Base-by-base conservation (phyloP, 1,139 yeast genomes). In the Hyphopichia khmerensis region DNA sequence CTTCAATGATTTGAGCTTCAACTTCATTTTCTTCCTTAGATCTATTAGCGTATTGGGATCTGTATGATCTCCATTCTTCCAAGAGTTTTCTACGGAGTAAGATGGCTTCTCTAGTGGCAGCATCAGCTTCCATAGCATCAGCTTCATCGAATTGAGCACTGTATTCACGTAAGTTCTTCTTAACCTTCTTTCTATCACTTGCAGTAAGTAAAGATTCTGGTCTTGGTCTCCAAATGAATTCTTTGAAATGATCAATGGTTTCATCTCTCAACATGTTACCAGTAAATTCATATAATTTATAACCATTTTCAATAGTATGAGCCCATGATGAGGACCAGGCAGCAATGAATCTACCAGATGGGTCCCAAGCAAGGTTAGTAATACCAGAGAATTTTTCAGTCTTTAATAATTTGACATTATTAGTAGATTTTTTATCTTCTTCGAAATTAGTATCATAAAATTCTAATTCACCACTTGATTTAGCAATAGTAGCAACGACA, bases 211-310 rank as follows among this genome's bases (percentile, higher is more conserved):
- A 69, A 4, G 91, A 77, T 17, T 79, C 82, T 40, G 99, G 99
- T 69, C 99, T 84, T 55, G 99, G 98, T 76, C 99, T 87, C 99
- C 99, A 95, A 48, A 83, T 75, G 57, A 93, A 87, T 50, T 87
- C 91, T 69, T 84, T 88, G 77, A 95, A 89, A 49, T 84, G 87
- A 57, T 88, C 95, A 47, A 87, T 65, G 31, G 79, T 69, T 57
- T 89, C 96, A 56, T 87, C 95, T 55, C 83, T 81, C 49, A 89
- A 66, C 51, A 83, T 54, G 52, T 75, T 77, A 57, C 99, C 99
- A 41, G 88, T 83, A 64, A 88, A 79, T 64, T 89, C 95, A 69
- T 77, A 90, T 54, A 93, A 69, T 66, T 81, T 87, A 79, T 84
- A 95, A 44, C 99, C 99, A 58, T 90, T 89, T 60, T 89, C 96